Evolutionary conservation across 2,329 filamentous ascomycete genomes (phyloP).

Genomic region (Verticillium longisporum): DNA sequence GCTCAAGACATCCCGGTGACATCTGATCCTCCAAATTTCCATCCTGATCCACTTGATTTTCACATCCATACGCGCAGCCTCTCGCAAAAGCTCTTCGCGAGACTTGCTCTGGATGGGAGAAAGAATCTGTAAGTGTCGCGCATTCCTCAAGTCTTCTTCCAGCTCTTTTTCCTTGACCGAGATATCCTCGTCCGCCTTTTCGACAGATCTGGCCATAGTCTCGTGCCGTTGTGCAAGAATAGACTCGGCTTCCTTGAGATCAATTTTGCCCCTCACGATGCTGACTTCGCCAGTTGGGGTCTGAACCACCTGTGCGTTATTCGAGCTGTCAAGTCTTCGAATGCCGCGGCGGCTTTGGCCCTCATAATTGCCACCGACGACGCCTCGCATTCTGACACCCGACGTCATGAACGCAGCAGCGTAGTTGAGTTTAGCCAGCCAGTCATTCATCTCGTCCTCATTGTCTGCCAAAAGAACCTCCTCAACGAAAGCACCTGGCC

Average conservation of each 20-base stretch:
- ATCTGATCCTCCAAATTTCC: conserved; percentile 87
- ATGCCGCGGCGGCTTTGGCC: conserved; percentile 70
- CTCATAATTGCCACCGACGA: conserved; percentile 79
- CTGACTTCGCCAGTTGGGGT: conserved; percentile 68
- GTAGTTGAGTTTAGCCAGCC: conserved; percentile 94
- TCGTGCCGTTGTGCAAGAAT: conserved; percentile 76
- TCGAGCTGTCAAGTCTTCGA: conserved; percentile 61
- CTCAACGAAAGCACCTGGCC: conserved; percentile 71
- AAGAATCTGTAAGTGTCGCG: conserved; percentile 80
- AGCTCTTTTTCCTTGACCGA: conserved; percentile 67
- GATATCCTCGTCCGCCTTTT: conserved; percentile 75
- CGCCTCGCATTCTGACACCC: conserved; percentile 82
- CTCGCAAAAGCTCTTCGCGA: conserved; percentile 76
- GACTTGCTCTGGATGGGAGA: conserved; percentile 89
- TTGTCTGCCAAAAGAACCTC: conserved; percentile 87
- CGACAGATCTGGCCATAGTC: conserved; percentile 77
- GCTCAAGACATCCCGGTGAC: conserved; percentile 80
- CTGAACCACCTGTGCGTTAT: conserved; percentile 53
- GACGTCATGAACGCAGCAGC: conserved; percentile 90
- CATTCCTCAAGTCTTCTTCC: conserved; percentile 78
- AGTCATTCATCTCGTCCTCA: conserved; percentile 91
- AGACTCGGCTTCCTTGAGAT: conserved; percentile 77
- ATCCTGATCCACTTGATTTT: conserved; percentile 91
- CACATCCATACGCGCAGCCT: conserved; percentile 76
- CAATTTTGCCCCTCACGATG: conserved; percentile 65